Conservation (phyloP, 2,329 filamentous ascomycete species). For the Penicillium sp. region DNA sequence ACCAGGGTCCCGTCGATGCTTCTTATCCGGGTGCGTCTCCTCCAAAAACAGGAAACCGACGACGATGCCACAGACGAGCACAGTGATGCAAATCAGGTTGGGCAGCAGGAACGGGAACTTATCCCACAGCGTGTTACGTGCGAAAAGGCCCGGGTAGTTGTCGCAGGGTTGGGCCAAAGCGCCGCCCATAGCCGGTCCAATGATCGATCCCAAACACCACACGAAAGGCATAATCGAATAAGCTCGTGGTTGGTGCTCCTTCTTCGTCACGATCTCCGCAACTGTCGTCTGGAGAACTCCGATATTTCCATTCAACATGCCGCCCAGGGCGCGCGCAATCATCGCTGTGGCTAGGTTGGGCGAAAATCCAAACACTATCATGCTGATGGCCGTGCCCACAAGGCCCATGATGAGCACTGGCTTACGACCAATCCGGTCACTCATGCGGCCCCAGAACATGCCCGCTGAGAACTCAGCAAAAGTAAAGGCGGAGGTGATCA, state of each 20-base stretch:
- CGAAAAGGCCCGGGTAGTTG: constrained; percentile 74
- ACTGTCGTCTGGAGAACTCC: constrained; percentile 94
- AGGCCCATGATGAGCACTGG: constrained; percentile 88
- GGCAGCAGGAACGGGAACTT: constrained; percentile 85
- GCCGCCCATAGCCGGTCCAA: constrained; percentile 89
- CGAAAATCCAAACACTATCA: constrained; percentile 88
- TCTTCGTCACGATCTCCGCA: constrained; percentile 86
- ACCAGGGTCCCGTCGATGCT: constrained; percentile 71
- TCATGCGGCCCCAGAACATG: constrained; percentile 88
- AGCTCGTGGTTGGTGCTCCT: constrained; percentile 89
- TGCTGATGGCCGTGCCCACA: constrained; percentile 85
- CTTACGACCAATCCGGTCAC: constrained; percentile 88
- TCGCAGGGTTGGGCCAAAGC: constrained; percentile 82
- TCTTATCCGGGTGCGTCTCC: constrained; percentile 86
- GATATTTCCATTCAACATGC: constrained; percentile 93
- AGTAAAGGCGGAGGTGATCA: constrained; percentile 95
- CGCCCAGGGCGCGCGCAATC: constrained; percentile 82
- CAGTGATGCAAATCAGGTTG: constrained; percentile 82
- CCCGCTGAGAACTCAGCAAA: constrained; percentile 93
- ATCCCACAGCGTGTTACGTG: constrained; percentile 74
- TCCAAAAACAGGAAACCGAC: constrained; percentile 85
- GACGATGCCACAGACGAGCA: constrained; percentile 72
- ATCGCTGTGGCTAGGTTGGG: constrained; percentile 78
- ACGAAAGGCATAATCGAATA: constrained; percentile 98
- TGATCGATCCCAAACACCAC: constrained; percentile 95